phyloP scores from a whole-genome alignment of 2,329 filamentous ascomycete species.

The Dothideomycetes sp. region DNA sequence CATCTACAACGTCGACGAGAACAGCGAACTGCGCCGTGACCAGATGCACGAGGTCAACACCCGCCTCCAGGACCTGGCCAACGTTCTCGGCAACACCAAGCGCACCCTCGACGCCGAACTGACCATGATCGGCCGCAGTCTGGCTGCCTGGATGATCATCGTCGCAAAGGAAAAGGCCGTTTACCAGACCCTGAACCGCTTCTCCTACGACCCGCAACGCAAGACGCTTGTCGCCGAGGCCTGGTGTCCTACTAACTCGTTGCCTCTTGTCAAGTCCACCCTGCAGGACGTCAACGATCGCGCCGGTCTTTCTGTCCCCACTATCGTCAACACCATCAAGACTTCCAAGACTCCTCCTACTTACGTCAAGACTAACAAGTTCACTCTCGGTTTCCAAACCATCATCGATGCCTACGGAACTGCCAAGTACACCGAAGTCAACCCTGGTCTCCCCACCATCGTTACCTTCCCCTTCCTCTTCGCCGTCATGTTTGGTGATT shows the following conservation, averaged over 20 bases:
- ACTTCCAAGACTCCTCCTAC: conserved; percentile 97
- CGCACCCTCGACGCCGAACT: conserved; percentile 87
- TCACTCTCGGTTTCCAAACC: conserved; percentile 95
- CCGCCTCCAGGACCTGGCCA: conserved; percentile 80
- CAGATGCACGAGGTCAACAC: conserved; percentile 98
- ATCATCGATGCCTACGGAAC: conserved; percentile 99
- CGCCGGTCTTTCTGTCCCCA: conserved; percentile 91
- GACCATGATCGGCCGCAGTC: conserved; percentile 80
- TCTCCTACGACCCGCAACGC: conserved; percentile 90
- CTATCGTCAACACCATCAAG: conserved; percentile 94
- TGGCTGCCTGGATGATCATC: conserved; percentile 95
- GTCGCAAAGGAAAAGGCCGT: conserved; percentile 98
- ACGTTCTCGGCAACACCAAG: conserved; percentile 90
- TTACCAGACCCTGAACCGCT: conserved; percentile 89
- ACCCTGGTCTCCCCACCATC: conserved; percentile 88
- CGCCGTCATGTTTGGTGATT: conserved; percentile 99
- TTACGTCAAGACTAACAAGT: conserved; percentile 96
- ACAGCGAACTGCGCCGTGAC: conserved; percentile 86
- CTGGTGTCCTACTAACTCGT: conserved; percentile 89
- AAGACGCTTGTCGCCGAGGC: conserved; percentile 96
- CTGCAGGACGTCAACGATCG: conserved; percentile 94
- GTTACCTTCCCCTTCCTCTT: conserved; percentile 99
- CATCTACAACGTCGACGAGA: conserved; percentile 94
- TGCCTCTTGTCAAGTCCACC: conserved; percentile 82
- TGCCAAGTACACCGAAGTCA: conserved; percentile 93